Base-by-base conservation (phyloP, 164 flowering plant genomes). In the Umbellularia californica region DNA sequence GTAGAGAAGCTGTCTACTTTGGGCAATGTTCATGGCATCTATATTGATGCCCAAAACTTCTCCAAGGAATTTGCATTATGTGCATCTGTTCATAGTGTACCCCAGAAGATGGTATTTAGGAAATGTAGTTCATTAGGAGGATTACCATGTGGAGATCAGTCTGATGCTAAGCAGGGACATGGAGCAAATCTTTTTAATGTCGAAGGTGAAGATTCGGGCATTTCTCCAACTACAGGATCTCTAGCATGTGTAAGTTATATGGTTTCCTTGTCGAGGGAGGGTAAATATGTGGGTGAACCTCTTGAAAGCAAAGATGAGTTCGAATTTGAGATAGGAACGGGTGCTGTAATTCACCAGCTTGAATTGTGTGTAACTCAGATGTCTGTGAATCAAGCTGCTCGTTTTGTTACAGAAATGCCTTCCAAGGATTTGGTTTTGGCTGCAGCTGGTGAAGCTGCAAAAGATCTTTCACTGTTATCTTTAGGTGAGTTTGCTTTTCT, bases 271-370 rank as follows among this genome's bases (percentile, higher is more conserved):
- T 81, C 85, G 47, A 66, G 70, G 30, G 86, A 85, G 72, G 82
- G 82, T 60, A 88, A 81, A 58, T 50, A 76, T 72, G 64, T 50
- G 72, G 87, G 81, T 80, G 88, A 88, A 82, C 74, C 77, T 77
- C 79, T 95, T 72, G 99, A 95, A 83, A 88, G 86, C 58, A 74
- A 55, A 69, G 87, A 90, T 71, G 94, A 88, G 65, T 93, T 90
- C 82, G 97, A 95, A 80, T 95, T 93, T 83, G 99, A 95, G 86
- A 83, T 92, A 20, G 99, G 98, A 28, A 74, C 78, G 73, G 90
- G 90, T 72, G 85, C 94, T 4, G 91, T 92, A 41, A 77, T 84
- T 80, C 77, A 92, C 20, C 72, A 74, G 76, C 76, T 95, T 80
- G 99, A 95, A 82, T 79, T 83, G 55, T 89, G 84, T 75, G 87